Percentiles rank a stretch among this genome's conserved stretches.
Conservation (phyloP, 768 basidiomycete genomes). For the Naganishia onofrii region DNA sequence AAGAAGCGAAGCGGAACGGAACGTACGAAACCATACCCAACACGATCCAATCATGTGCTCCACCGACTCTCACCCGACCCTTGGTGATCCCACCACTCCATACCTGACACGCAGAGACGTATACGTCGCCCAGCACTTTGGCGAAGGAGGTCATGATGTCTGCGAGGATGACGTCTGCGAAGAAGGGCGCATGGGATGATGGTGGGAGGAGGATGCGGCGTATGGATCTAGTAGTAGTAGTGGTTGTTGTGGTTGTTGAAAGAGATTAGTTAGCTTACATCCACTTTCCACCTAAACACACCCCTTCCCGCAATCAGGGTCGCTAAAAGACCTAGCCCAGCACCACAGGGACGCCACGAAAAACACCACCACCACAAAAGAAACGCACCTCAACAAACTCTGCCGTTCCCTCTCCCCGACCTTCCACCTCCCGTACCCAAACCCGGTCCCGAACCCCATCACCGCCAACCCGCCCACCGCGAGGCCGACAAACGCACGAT, state of each 20-base stretch:
- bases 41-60: slow-evolving; percentile 70
- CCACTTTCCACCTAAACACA: too few relatives aligned
- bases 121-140: slow-evolving; percentile 91
- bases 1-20: background rate
- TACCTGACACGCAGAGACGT: slow-evolving; percentile 84
- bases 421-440: slow-evolving; percentile 60
- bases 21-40: slow-evolving; percentile 82
- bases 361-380: too few relatives aligned
- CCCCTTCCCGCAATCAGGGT: too few relatives aligned
- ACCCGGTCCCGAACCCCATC: slow-evolving; percentile 60
- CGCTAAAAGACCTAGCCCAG: too few relatives aligned
- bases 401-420: slow-evolving; percentile 70
- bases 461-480: slow-evolving; percentile 62
- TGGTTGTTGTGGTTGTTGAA: too few relatives aligned
- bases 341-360: too few relatives aligned
- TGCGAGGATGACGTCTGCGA: slow-evolving; percentile 88
- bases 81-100: slow-evolving; percentile 75
- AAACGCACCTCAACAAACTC: slow-evolving; percentile 71
- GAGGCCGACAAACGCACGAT: slow-evolving; percentile 71
- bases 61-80: slow-evolving; percentile 62
- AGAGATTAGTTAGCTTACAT: too few relatives aligned
- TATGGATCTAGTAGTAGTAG: too few relatives aligned
- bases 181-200: slow-evolving; percentile 65
- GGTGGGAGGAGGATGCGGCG: slow-evolving; percentile 72
- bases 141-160: slow-evolving; percentile 96